Base-by-base conservation (phyloP, 257 asterid genomes). In the Euphrasia confusa region DNA sequence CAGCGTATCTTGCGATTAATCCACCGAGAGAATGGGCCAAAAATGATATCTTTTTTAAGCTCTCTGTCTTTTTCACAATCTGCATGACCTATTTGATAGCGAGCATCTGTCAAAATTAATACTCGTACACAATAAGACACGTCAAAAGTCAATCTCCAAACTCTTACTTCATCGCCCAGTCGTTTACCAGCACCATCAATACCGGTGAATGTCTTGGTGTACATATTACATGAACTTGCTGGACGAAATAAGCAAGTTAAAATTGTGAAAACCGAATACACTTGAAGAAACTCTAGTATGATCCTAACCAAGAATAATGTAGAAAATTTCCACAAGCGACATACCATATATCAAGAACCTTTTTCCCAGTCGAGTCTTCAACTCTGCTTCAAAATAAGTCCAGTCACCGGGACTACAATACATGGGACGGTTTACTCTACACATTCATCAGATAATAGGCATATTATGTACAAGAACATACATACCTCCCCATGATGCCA, bases 21-120 rank as follows among this genome's bases (percentile, higher is more conserved):
- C 97, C 99, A 76, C 99, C 97, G 61, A 92, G 96, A 64, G 99
- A 92, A 89, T 92, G 99, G 62, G 96, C 91, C 73, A 92, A 61
- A 79, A 92, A 87, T 33, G 99, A 92, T 57, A 92, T 89, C 82
- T 68, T 92, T 58, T 61, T 83, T 12, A 89, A 75, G 74, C 88
- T 79, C 60, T 78, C 81, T 28, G 76, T 74, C 67, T 75, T 81
- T 72, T 76, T 80, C 75, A 89, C 91, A 59, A 92, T 72, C 63
- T 83, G 76, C 77, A 65, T 63, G 65, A 92, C 94, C 98, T 90
- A 83, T 58, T 14, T 37, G 35, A 64, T 37, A 27, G 42, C 53
- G 61, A 39, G 62, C 57, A 32, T 55, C 47, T 35, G 37, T 44
- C 9, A 15, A 50, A 55, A 69, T 30, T 28, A 30, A 56, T 21